These are phyloP conservation scores for Backusella psychrophila DNA, from an alignment of 192 early-diverging fungal species.

Conservation along the genomic window DNA sequence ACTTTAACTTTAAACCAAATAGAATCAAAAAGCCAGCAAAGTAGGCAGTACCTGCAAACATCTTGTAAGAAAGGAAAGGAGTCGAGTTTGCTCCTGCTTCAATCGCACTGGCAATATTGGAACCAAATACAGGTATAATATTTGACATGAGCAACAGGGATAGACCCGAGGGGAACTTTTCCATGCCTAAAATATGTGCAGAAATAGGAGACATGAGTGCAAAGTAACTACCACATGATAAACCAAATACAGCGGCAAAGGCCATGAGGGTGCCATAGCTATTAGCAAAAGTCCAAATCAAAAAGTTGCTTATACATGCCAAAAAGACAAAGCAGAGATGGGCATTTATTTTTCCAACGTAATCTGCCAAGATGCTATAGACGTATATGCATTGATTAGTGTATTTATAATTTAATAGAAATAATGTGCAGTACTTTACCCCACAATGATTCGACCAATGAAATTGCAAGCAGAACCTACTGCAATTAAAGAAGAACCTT, in stretches of 20 bases:
- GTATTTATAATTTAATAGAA: neutral
- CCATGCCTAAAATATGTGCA: constrained; percentile 15
- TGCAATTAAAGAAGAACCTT: constrained; percentile 25
- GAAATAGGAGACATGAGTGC: constrained; percentile 32
- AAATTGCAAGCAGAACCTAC: constrained; percentile 21
- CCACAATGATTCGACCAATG: constrained; percentile 28
- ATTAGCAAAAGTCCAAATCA: constrained; percentile 37
- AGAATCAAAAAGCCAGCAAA: neutral
- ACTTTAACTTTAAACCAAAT: neutral
- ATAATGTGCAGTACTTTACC: neutral
- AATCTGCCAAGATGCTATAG: constrained; percentile 17
- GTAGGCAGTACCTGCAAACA: constrained; percentile 37
- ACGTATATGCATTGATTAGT: neutral
- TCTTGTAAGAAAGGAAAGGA: constrained; percentile 36
- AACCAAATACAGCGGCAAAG: constrained; percentile 30
- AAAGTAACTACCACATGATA: constrained; percentile 35
- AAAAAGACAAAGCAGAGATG: constrained; percentile 24
- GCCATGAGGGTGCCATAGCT: constrained; percentile 27
- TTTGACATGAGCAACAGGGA: constrained; percentile 26
- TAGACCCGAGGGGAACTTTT: constrained; percentile 24
- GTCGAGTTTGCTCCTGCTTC: constrained; percentile 25
- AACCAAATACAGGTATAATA: constrained; percentile 27
- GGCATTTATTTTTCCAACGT: constrained; percentile 29
- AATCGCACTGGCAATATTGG: constrained; percentile 32
- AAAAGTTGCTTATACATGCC: constrained; percentile 14